These are phyloP conservation scores for Leccinum subfulvum DNA, from an alignment of 1,284 basidiomycete genomes.

Conservation along the genomic window DNA sequence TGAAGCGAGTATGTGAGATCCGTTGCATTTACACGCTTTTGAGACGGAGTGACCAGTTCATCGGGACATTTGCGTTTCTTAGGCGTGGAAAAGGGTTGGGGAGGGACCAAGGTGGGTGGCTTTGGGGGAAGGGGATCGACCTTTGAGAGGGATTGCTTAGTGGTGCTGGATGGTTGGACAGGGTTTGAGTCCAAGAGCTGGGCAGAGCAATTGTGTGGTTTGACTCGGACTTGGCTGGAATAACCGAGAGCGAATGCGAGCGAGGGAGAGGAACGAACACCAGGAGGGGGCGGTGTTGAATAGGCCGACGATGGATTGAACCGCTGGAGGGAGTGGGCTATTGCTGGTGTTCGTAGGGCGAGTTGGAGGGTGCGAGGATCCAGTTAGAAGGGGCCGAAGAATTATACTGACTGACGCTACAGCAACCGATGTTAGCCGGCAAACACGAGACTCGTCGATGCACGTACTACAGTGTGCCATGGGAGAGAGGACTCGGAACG, in stretches of 20 bases:
- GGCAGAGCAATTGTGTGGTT: conserved; percentile 45
- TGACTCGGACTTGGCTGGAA: conserved; percentile 37
- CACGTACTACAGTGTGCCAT: too few relatives aligned
- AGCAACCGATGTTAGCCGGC: conserved; percentile 5
- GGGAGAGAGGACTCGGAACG: too few relatives aligned
- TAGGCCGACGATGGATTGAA: conserved; percentile 59
- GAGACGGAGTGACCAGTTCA: conserved; percentile 47
- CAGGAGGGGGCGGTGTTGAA: conserved; percentile 66
- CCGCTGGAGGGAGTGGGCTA: conserved; percentile 64
- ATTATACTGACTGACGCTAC: conserved; percentile 35
- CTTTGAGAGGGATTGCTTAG: conserved; percentile 18
- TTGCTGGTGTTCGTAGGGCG: conserved; percentile 49
- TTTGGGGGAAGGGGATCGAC: conserved; percentile 11
- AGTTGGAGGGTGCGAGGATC: conserved; percentile 36
- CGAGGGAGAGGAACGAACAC: conserved; percentile 67
- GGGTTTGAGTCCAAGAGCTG: conserved; percentile 31
- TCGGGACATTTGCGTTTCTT: conserved; percentile 48
- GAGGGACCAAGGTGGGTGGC: conserved; percentile 34
- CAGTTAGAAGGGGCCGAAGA: conserved; percentile 40
- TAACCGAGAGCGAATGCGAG: conserved; percentile 68
- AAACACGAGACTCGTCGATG: not conserved
- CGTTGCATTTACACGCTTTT: conserved; percentile 45
- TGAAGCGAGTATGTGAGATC: conserved; percentile 7
- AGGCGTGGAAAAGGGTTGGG: conserved; percentile 43
- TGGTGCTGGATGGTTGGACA: conserved; percentile 18